A percentile compares a stretch with the other conserved stretches of the same genome.
Conservation (phyloP, 1,284 basidiomycete species). For the Ganoderma meredithae region DNA sequence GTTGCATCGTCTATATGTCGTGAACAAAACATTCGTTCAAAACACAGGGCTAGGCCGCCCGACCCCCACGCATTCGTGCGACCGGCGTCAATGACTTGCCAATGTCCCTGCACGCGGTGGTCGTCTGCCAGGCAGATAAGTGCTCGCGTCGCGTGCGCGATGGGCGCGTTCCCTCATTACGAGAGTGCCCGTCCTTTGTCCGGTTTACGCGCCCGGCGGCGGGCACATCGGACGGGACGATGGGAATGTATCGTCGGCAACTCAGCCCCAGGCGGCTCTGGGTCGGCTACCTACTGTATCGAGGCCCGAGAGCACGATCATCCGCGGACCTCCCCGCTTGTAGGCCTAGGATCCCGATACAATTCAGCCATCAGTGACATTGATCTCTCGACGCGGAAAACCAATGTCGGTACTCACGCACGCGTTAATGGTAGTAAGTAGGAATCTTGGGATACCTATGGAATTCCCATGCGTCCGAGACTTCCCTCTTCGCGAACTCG, state of each 20-base stretch:
- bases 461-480: not conserved
- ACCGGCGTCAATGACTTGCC: not conserved
- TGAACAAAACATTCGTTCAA: not conserved
- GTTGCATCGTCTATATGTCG: not conserved
- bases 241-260: not conserved
- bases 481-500: constrained; percentile 1
- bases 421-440: not conserved
- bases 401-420: not conserved
- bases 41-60: not conserved
- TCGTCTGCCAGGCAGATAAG: not conserved
- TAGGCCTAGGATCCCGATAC: not conserved
- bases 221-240: not conserved
- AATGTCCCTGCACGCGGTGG: not conserved
- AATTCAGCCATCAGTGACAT: not conserved
- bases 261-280: constrained; percentile 1
- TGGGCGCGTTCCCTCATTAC: not conserved
- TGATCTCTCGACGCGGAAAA: not conserved
- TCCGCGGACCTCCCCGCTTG: not conserved
- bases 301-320: not conserved
- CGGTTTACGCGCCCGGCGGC: not conserved
- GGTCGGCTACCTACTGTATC: not conserved
- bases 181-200: not conserved
- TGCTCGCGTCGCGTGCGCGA: not conserved
- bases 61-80: not conserved
- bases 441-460: no score